A percentile compares a stretch with the other conserved stretches of the same genome.
Conservation (phyloP, 192 early-diverging fungal species). For the Coemansia sp. region DNA sequence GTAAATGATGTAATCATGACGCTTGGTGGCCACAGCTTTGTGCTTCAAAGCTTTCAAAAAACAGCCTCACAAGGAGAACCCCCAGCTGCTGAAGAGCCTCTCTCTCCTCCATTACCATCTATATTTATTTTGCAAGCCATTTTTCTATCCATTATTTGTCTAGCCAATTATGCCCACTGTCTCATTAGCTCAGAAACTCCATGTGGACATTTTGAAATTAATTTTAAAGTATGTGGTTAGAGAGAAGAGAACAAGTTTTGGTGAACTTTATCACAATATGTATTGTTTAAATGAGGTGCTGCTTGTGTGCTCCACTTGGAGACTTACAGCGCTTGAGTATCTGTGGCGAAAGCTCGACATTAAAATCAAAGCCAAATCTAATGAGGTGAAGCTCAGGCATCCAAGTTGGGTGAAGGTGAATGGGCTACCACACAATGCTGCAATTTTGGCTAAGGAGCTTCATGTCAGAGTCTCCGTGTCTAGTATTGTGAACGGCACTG, state of each 20-base stretch:
- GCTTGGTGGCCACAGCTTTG: background rate
- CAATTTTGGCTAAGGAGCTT: background rate
- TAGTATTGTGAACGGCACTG: background rate
- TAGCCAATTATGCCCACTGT: background rate
- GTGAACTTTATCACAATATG: background rate
- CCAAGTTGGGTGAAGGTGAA: background rate
- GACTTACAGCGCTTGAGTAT: background rate
- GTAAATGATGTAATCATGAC: no score
- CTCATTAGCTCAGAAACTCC: background rate
- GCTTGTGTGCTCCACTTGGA: background rate
- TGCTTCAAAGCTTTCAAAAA: background rate
- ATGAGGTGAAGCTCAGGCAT: no score
- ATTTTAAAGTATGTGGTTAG: background rate
- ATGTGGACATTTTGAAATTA: background rate
- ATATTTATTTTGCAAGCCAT: background rate
- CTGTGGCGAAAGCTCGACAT: background rate
- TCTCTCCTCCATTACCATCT: background rate
- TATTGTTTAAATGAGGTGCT: background rate
- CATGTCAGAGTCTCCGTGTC: background rate
- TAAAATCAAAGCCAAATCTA: background rate
- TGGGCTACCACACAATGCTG: background rate
- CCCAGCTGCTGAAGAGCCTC: background rate
- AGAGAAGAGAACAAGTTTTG: background rate
- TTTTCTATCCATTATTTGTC: background rate
- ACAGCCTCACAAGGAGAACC: no score